These are phyloP conservation scores for Tuber indicum DNA, from an alignment of 495 filamentous ascomycete species.

Conservation along the genomic window DNA sequence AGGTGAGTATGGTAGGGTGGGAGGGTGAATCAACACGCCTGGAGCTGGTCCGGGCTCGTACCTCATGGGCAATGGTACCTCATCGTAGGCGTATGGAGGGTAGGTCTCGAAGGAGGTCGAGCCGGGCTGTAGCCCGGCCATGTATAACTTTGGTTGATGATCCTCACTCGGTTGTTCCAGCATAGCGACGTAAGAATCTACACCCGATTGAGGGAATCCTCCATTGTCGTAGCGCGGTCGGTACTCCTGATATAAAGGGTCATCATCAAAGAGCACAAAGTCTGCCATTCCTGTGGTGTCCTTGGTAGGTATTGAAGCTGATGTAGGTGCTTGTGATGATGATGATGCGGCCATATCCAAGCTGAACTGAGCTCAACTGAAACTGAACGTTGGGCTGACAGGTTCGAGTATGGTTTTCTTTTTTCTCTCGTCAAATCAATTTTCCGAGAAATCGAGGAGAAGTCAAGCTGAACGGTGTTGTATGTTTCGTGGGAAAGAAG, in stretches of 20 bases:
- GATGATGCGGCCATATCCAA: slow-evolving; percentile 10
- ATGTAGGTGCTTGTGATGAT: not conserved
- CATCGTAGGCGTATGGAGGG: slow-evolving; percentile 7
- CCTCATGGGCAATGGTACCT: not conserved
- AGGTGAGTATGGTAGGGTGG: slow-evolving; percentile 26
- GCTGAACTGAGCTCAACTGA: slow-evolving; percentile 37
- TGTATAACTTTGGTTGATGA: slow-evolving; percentile 33
- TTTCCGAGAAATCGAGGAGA: not conserved
- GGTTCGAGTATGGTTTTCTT: not conserved
- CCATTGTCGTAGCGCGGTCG: slow-evolving; percentile 12
- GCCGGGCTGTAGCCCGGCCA: slow-evolving; percentile 25
- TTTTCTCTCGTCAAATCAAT: not conserved
- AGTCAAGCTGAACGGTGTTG: not conserved
- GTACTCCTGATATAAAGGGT: slow-evolving; percentile 28
- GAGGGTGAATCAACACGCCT: slow-evolving; percentile 36
- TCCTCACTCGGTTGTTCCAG: slow-evolving; percentile 31
- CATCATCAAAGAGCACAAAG: slow-evolving; percentile 39
- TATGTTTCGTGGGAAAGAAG: not conserved
- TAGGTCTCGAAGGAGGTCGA: slow-evolving; percentile 26
- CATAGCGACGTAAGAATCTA: slow-evolving; percentile 27
- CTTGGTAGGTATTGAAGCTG: slow-evolving; percentile 8
- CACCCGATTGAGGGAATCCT: not conserved
- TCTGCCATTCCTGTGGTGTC: slow-evolving; percentile 19
- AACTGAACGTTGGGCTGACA: not conserved
- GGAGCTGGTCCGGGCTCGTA: slow-evolving; percentile 22